Evolutionary conservation across 139 green algal species (phyloP).

Genomic region (Asterochloris erici): DNA sequence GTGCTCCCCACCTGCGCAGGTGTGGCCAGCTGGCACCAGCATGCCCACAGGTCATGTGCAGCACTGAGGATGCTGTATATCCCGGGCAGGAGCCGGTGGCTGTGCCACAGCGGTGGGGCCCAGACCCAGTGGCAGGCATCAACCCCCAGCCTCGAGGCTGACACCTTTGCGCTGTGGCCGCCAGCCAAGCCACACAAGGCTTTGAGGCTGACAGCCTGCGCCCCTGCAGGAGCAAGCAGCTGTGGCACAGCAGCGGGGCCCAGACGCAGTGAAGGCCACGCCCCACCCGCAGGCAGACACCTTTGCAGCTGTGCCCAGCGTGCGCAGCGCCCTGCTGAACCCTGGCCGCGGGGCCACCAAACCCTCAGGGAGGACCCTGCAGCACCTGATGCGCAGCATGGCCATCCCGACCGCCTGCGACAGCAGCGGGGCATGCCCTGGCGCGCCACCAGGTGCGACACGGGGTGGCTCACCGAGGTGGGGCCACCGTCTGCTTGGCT

Average conservation of each 20-base stretch:
- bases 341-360: background rate
- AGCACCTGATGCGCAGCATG: slow-evolving; percentile 2
- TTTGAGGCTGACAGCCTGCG: background rate
- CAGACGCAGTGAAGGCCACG: background rate
- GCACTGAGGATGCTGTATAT: no score
- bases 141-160: no score
- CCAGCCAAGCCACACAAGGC: background rate
- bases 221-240: background rate
- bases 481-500: no score
- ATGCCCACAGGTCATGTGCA: no score
- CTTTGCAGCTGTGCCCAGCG: background rate
- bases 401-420: slow-evolving; percentile 35
- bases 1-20: no score
- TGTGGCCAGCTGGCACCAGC: no score
- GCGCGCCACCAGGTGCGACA: no score
- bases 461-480: no score
- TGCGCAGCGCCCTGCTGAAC: slow-evolving; percentile 15
- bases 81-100: no score
- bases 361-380: slow-evolving; percentile 1
- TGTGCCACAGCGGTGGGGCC: no score
- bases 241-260: background rate
- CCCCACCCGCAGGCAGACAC: background rate
- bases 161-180: no score
- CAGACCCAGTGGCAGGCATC: no score
- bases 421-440: slow-evolving; percentile 28